Evolutionary conservation across 2,329 filamentous ascomycete species (phyloP), one percentile per base, ranked within the genome.

Genomic region (Cordyceps militaris): DNA sequence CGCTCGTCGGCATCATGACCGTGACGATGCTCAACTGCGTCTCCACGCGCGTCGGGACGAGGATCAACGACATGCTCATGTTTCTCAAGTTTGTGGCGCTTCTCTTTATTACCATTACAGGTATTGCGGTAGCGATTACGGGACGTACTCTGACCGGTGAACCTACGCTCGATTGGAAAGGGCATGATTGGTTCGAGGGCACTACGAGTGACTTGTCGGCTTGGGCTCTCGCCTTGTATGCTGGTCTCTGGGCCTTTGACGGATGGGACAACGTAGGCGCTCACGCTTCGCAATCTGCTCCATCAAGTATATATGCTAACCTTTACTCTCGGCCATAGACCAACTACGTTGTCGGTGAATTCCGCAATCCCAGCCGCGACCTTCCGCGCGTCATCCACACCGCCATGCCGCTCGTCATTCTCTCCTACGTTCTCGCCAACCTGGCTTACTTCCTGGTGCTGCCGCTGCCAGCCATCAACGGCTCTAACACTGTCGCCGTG

Each of bases 301-400:
- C 28, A 6, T 36, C 38, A 55, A 46, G 2, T 55, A 30, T 10
- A 28, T 38, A 21, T 48, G n/a, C n/a, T 62, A 28, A 67, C 54
- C 52, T 44, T 8, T 62, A 40, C 44, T 8, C 62, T 42, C 36
- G 7, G 36, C 46, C 23, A 10, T 62, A 94, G 90, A 96, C 93
- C 61, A 99, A 97, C 73, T 99, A 97, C 67, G 94, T 99, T 7
- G 91, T 95, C 0, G 94, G 92, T 65, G 94, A 99, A 73, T 97
- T 99, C 76, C 88, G 91, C 66, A 92, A 97, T 67, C 91, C 94
- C 0, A 82, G 83, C 49, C 86, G 91, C 62, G 94, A 99, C 70
- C 84, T 99, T 10, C 94, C 94, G 0, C 85, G 91, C 23, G 92
- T 97, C 26, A 96, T 99, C 58, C 94, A 99, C 74, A 96, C 93